A percentile compares a stretch with the other conserved stretches of the same genome.
Evolutionary conservation across 257 asterid species (phyloP).

Genomic region (Nemophila menziesii): DNA sequence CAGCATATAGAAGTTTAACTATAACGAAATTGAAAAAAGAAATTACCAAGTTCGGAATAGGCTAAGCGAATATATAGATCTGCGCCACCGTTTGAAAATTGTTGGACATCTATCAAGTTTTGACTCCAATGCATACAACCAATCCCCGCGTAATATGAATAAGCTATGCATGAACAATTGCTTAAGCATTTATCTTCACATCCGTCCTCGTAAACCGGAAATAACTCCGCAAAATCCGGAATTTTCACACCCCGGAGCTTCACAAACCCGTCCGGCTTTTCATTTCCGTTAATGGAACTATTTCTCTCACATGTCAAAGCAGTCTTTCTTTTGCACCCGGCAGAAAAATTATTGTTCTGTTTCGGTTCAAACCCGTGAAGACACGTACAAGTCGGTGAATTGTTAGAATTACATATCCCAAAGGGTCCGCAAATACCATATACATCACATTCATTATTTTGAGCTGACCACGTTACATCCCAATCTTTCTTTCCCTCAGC

Average conservation of each 20-base stretch:
- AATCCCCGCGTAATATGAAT: conserved; percentile 10
- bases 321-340: conserved; percentile 30
- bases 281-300: conserved; percentile 11
- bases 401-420: conserved; percentile 18
- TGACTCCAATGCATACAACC: conserved; percentile 50
- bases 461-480: conserved; percentile 14
- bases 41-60: conserved; percentile 34
- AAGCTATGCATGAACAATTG: conserved; percentile 16
- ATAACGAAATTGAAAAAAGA: background rate
- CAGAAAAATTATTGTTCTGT: conserved; percentile 21
- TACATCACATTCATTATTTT: conserved; percentile 17
- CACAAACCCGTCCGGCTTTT: conserved; percentile 23
- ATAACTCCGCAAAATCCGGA: conserved; percentile 27
- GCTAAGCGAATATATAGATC: conserved; percentile 41
- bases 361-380: conserved; percentile 27
- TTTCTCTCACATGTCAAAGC: conserved; percentile 17
- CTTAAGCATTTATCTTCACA: conserved; percentile 26
- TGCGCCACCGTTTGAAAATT: conserved; percentile 23
- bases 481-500: conserved; percentile 10
- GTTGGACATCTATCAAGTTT: conserved; percentile 31
- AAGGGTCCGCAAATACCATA: conserved; percentile 30
- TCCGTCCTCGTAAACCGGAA: conserved; percentile 12
- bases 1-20: background rate
- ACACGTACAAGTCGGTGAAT: conserved; percentile 22
- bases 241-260: conserved; percentile 24